phyloP scores from a whole-genome alignment of 2,329 filamentous ascomycete genomes.

The Colletotrichum tabaci region DNA sequence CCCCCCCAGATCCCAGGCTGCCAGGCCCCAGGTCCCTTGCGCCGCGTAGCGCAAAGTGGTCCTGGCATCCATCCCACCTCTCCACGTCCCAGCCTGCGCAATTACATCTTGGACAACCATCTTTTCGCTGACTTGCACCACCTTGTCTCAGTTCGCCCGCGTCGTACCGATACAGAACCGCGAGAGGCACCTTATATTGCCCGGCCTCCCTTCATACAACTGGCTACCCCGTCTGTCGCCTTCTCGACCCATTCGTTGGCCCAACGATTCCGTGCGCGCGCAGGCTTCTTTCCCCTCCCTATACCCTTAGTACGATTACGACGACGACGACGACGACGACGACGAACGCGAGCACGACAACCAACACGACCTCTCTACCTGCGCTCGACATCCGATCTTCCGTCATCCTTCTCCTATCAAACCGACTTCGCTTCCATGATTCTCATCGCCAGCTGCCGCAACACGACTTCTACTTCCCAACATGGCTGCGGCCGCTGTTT shows the following conservation, averaged over 20 bases:
- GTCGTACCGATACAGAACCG: conserved; percentile 2
- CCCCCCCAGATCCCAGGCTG: not conserved
- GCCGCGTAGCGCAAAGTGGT: conserved; percentile 15
- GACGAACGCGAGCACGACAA: conserved; percentile 27
- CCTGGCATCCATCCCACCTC: conserved; percentile 24
- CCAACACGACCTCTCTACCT: not conserved
- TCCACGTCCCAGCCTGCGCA: conserved; percentile 32
- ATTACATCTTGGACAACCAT: conserved; percentile 26
- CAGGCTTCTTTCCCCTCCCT: conserved; percentile 23
- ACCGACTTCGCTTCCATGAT: conserved; percentile 65
- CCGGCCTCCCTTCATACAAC: not conserved
- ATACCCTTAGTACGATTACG: conserved; percentile 19
- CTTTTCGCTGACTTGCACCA: conserved; percentile 30
- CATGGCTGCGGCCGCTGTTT: conserved; percentile 69
- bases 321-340: conserved; percentile 12
- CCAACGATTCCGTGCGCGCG: not conserved
- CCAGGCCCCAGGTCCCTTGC: conserved; percentile 26
- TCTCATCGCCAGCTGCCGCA: conserved; percentile 59
- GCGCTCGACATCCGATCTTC: conserved; percentile 9
- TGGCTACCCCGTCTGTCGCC: conserved; percentile 3
- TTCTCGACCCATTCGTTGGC: not conserved
- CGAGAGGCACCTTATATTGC: conserved; percentile 3
- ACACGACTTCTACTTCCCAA: conserved; percentile 63
- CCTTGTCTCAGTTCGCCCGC: conserved; percentile 22
- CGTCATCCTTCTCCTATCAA: conserved; percentile 37